Conservation (phyloP, 352 stramenopile genomes). For the Discostella stelligera region DNA sequence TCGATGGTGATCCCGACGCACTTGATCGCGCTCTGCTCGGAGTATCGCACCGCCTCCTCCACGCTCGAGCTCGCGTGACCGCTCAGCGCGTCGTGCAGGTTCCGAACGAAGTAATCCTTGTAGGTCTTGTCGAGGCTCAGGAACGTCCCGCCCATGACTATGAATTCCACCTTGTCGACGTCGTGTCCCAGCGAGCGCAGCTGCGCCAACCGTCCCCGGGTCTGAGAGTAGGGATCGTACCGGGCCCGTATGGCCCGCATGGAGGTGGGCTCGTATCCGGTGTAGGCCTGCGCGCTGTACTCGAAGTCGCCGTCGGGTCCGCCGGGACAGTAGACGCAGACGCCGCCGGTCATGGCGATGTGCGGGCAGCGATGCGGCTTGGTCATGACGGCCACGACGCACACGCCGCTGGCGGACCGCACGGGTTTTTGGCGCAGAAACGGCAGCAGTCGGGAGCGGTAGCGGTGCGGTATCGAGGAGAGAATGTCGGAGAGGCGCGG, state of each 20-base stretch:
- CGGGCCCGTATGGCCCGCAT: conserved; percentile 94
- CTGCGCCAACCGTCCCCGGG: conserved; percentile 89
- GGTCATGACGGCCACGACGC: conserved; percentile 96
- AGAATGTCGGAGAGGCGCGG: conserved; percentile 95
- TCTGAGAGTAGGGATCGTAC: conserved; percentile 94
- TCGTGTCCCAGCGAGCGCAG: conserved; percentile 86
- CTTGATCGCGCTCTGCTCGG: conserved; percentile 86
- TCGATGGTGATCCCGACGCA: conserved; percentile 93
- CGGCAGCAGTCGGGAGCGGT: conserved; percentile 89
- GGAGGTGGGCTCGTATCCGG: conserved; percentile 94
- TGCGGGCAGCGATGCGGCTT: conserved; percentile 97
- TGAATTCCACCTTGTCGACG: conserved; percentile 97
- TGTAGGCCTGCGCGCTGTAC: conserved; percentile 96
- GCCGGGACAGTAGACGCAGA: conserved; percentile 95
- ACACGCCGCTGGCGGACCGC: conserved; percentile 91
- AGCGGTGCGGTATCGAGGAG: conserved; percentile 90
- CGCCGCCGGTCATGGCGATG: conserved; percentile 94
- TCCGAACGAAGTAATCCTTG: conserved; percentile 95
- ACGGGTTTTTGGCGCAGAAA: conserved; percentile 93
- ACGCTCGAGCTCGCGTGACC: conserved; percentile 89
- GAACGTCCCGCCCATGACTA: conserved; percentile 98
- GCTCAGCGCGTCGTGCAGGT: conserved; percentile 93
- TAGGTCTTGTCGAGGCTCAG: conserved; percentile 91
- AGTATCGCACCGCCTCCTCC: conserved; percentile 91
- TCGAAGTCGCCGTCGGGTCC: conserved; percentile 96